phyloP scores from a whole-genome alignment of 2,329 filamentous ascomycete species.

The Dactylonectria macrodidyma region DNA sequence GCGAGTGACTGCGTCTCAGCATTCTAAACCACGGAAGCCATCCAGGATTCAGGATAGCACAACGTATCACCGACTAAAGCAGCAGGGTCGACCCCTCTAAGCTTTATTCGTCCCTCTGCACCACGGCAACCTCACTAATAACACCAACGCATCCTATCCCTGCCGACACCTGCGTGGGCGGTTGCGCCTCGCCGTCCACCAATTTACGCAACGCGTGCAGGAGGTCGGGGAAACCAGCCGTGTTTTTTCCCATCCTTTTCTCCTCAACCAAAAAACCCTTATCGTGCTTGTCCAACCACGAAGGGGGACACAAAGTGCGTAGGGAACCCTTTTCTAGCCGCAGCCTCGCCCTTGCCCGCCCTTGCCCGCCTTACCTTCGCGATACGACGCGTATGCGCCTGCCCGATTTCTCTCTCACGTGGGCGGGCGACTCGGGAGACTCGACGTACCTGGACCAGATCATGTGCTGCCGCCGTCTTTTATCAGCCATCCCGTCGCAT shows the following conservation, averaged over 20 bases:
- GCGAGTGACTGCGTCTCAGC: no score
- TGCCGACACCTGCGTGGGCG: background rate
- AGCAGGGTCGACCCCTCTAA: background rate
- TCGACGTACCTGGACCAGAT: slow-evolving; percentile 8
- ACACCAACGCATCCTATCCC: slow-evolving; percentile 6
- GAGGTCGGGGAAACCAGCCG: background rate
- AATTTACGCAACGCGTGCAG: slow-evolving; percentile 6
- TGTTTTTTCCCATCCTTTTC: slow-evolving; percentile 5
- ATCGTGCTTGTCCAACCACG: slow-evolving; percentile 7
- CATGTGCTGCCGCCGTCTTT: slow-evolving; percentile 29
- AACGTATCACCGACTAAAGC: background rate
- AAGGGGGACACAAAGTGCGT: background rate
- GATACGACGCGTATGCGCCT: slow-evolving; percentile 24
- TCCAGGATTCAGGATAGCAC: background rate
- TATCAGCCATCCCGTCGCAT: slow-evolving; percentile 11
- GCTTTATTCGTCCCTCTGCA: background rate
- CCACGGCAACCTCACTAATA: background rate
- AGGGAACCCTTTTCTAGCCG: background rate
- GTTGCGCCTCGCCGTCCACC: slow-evolving; percentile 1
- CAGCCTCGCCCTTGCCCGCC: background rate
- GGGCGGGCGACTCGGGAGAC: slow-evolving; percentile 3
- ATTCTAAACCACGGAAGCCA: no score
- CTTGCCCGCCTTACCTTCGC: slow-evolving; percentile 5
- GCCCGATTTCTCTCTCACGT: slow-evolving; percentile 16
- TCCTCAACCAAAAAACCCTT: background rate